These are phyloP conservation scores for Fusarium longipes DNA, from an alignment of 2,329 filamentous ascomycete genomes.

Conservation along the genomic window DNA sequence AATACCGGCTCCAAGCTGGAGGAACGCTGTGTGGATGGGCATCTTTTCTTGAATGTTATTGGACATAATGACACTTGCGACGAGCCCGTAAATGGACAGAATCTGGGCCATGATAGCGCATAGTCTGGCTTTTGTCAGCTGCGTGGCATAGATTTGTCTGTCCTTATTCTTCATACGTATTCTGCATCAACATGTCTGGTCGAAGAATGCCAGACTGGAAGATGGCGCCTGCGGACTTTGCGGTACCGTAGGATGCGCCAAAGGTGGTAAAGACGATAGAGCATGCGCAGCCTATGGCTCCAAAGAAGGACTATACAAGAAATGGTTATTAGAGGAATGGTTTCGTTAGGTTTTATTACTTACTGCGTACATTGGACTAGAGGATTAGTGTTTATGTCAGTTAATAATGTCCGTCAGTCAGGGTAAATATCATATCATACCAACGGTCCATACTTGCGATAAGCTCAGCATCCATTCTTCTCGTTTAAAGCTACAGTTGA, in stretches of 20 bases:
- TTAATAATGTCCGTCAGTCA: neutral
- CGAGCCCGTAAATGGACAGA: slow-evolving; percentile 60
- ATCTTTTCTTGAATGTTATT: slow-evolving; percentile 55
- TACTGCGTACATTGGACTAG: slow-evolving; percentile 59
- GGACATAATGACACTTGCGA: slow-evolving; percentile 59
- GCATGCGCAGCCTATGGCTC: slow-evolving; percentile 55
- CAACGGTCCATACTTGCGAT: slow-evolving; percentile 53
- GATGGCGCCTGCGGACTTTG: slow-evolving; percentile 57
- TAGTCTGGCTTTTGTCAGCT: slow-evolving; percentile 44
- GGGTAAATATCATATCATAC: slow-evolving; percentile 42
- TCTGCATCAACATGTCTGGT: slow-evolving; percentile 59
- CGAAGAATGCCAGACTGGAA: slow-evolving; percentile 58
- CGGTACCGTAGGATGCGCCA: slow-evolving; percentile 59
- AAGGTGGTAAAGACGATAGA: slow-evolving; percentile 65
- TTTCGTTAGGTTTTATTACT: slow-evolving; percentile 28
- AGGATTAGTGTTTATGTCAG: slow-evolving; percentile 2
- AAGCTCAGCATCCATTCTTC: slow-evolving; percentile 48
- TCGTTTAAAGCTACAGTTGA: neutral
- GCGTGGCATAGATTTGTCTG: neutral
- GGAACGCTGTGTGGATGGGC: slow-evolving; percentile 56
- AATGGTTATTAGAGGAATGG: neutral
- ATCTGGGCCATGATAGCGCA: slow-evolving; percentile 62
- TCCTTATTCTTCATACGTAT: slow-evolving; percentile 46
- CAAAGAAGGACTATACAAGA: slow-evolving; percentile 54
- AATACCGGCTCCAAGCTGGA: slow-evolving; percentile 58